phyloP scores from a whole-genome alignment of 257 asterid species.

The Coffea eugenioides region DNA sequence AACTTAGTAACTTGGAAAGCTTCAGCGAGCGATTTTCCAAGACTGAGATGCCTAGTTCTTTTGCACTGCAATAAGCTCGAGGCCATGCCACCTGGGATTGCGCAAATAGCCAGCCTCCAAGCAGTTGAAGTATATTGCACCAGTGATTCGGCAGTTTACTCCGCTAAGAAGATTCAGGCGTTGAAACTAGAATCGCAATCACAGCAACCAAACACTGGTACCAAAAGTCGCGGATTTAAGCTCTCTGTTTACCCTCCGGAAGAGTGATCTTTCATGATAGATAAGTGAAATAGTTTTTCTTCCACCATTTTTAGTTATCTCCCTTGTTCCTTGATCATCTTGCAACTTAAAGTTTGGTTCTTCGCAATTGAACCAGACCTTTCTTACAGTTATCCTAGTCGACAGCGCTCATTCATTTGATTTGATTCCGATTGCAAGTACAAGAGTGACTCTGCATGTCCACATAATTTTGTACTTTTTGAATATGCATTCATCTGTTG shows the following conservation, averaged over 20 bases:
- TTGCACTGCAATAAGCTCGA: constrained; percentile 16
- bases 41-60: constrained; percentile 13
- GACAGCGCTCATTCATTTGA: no score
- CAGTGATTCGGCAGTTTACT: constrained; percentile 9
- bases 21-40: constrained; percentile 22
- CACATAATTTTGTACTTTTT: no score
- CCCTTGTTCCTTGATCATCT: no score
- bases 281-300: no score
- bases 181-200: not conserved
- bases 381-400: no score
- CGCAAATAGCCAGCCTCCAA: constrained; percentile 16
- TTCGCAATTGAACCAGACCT: no score
- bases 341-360: no score
- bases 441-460: no score
- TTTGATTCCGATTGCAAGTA: no score
- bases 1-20: constrained; percentile 20
- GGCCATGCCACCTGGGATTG: constrained; percentile 17
- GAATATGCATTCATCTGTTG: no score
- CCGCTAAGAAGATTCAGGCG: constrained; percentile 19
- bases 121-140: constrained; percentile 23
- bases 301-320: no score
- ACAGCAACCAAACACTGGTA: not conserved
- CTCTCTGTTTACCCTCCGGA: constrained; percentile 29
- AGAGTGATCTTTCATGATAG: not conserved
- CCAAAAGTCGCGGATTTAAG: constrained; percentile 13